These are phyloP conservation scores for Syzygium aromaticum DNA, from an alignment of 345 rosid species.

Conservation along the genomic window DNA sequence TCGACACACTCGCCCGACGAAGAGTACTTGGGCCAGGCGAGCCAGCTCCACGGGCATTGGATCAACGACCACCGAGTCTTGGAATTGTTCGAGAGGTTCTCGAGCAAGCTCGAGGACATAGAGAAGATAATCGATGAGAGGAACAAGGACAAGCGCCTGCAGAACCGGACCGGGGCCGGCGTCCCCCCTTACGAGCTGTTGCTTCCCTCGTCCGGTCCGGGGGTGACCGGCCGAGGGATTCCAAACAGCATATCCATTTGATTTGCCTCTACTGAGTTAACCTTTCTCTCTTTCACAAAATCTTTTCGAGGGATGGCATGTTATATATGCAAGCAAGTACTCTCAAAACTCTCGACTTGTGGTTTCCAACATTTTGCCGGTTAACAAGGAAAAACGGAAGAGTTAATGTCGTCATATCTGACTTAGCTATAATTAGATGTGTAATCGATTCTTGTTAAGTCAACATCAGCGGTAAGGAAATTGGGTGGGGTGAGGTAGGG, in stretches of 20 bases:
- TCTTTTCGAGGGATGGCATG: neutral
- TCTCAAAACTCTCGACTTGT: neutral
- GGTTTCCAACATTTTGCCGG: neutral
- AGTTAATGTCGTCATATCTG: neutral
- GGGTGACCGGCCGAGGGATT: slow-evolving; percentile 92
- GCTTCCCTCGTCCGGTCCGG: slow-evolving; percentile 68
- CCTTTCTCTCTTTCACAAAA: neutral
- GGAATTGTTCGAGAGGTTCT: slow-evolving; percentile 38
- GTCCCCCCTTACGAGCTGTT: slow-evolving; percentile 85
- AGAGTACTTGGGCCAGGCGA: slow-evolving; percentile 66
- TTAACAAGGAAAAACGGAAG: neutral
- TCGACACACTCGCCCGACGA: slow-evolving; percentile 88
- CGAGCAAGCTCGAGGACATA: slow-evolving; percentile 50
- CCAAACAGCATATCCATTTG: slow-evolving; percentile 90
- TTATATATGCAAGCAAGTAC: neutral
- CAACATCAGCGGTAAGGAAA: neutral
- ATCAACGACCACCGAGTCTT: slow-evolving; percentile 47
- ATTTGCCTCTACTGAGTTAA: neutral
- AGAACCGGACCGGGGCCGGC: slow-evolving; percentile 84
- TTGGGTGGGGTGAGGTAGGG: no score
- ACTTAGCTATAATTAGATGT: neutral
- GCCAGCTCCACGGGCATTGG: slow-evolving; percentile 54
- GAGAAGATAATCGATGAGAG: slow-evolving; percentile 51
- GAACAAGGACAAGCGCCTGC: slow-evolving; percentile 48
- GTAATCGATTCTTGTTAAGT: neutral